Evolutionary conservation across 495 filamentous ascomycete species (phyloP), one percentile per base, ranked within the genome.

Genomic region (Xylaria nigripes): DNA sequence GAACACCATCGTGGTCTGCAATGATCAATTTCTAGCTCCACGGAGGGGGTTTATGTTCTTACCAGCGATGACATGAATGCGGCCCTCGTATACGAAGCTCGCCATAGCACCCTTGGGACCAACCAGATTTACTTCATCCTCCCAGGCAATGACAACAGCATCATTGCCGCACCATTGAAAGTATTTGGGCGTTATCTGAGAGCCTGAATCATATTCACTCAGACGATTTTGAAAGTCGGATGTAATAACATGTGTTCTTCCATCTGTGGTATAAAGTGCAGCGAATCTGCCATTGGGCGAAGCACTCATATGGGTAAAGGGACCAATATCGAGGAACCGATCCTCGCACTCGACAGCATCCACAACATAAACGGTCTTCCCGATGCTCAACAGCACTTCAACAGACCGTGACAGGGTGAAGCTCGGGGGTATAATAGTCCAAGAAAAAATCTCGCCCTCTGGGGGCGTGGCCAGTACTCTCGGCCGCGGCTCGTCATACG

Each of bases 151-250:
- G 43, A 95, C 83, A 8, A 96, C 89, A 6, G 90, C 87, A 70
- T 96, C 89, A 55, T 96, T 94, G 15, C 93, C 92, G 69, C 93
- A 97, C 93, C 93, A 98, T 57, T 90, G 83, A 48, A 98, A 77
- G 50, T 91, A 85, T 62, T 89, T 89, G 1, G 93, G 94, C 1
- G 83, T 74, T n/a, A 86, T 92, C 60, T 83, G 87, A 22, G 86
- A 87, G 53, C 81, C 83, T 0, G 90, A 90, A 66, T 96, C 86
- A 65, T 96, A 90, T 65, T 98, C 92, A 65, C 87, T 91, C 55
- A 95, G 73, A 53, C 91, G 86, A 57, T 83, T 86, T 65, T 95
- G 88, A 68, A 96, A 97, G 65, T 97, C 92, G 55, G 86, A 89
- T 58, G 85, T 93, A 52, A 97, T 91, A 36, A 97, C 89, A 80